Conservation (phyloP, 2,329 filamentous ascomycete species). For the Leptographium radiaticola region DNA sequence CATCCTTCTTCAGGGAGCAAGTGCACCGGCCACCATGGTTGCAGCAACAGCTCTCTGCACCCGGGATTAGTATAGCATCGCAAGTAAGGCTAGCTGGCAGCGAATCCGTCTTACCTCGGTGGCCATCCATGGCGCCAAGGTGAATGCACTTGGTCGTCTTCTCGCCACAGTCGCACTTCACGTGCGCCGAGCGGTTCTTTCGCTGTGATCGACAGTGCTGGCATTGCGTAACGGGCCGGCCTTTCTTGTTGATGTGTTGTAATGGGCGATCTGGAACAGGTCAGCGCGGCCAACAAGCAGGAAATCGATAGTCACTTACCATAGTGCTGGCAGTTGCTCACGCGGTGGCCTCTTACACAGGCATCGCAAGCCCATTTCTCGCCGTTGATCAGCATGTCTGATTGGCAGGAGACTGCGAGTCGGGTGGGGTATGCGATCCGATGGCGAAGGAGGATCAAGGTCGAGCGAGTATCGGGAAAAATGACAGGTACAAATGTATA, state of each 20-base stretch:
- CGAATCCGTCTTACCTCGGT: constrained; percentile 36
- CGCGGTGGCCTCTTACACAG: constrained; percentile 94
- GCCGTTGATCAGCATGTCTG: constrained; percentile 71
- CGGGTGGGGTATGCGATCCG: not conserved
- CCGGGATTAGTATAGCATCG: not conserved
- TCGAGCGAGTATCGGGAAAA: not conserved
- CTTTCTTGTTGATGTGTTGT: constrained; percentile 94
- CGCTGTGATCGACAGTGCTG: constrained; percentile 91
- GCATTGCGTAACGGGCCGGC: constrained; percentile 94
- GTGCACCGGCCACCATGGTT: constrained; percentile 56
- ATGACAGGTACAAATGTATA: not conserved
- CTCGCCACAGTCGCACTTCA: constrained; percentile 94
- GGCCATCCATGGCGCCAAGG: constrained; percentile 41
- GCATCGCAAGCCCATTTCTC: constrained; percentile 97
- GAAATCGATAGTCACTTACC: constrained; percentile 49
- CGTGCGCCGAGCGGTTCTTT: constrained; percentile 87
- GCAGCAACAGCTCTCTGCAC: constrained; percentile 52
- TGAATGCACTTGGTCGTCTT: constrained; percentile 64
- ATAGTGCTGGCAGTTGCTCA: constrained; percentile 94
- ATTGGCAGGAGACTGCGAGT: not conserved
- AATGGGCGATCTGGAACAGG: constrained; percentile 62
- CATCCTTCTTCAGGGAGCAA: constrained; percentile 50
- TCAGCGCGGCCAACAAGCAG: not conserved
- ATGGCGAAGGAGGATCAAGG: not conserved
- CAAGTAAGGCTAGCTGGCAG: not conserved